Base-by-base conservation (phyloP, 1,284 basidiomycete species). In the Puccinia hordei region DNA sequence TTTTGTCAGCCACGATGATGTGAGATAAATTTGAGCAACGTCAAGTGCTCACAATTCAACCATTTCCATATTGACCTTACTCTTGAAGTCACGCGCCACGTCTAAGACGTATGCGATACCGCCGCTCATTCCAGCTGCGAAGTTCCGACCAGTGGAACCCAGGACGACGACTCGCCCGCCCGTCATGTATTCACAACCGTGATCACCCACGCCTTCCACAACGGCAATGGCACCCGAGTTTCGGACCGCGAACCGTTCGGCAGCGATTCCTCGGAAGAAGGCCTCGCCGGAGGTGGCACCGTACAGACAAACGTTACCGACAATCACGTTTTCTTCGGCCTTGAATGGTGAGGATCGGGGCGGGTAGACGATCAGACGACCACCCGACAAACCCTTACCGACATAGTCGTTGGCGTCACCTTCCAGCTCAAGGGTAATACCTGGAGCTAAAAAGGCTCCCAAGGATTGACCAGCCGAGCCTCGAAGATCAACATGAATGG, bases 391-490 rank as follows among this genome's bases (percentile, higher is more conserved):
- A 84, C 95, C 95, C 87, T 98, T 97, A 49, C 95, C 95, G 83
- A 96, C 93, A 85, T 97, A 97, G 86, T 98, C 95, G 86, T 98
- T 98, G 76, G 94, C 91, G 83, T 98, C 95, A 82, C 95, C 95
- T 86, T 97, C 95, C 57, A 98, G 89, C 87, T 96, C 94, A 83
- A 97, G 93, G 44, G 95, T 95, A 85, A 97, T 95, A 83, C 95
- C 95, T 0, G 95, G 92, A 30, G 95, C 95, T 79, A 98, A 90
- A 91, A 97, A 97, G n/a, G 95, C 95, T 82, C 95, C 95, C 82
- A 93, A 91, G 3, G 94, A 96, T 86, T 98, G 95, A 61, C 95
- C 95, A 61, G 95, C 95, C 35, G 94, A 96, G 41, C 95, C 95
- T 81, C 89, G 90, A 92, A 96, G 94, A 84, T 89, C 89, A 86